Percentiles rank a stretch among this genome's conserved stretches.
Evolutionary conservation across 345 rosid genomes (phyloP).

Genomic region (Lepidium aucheri): DNA sequence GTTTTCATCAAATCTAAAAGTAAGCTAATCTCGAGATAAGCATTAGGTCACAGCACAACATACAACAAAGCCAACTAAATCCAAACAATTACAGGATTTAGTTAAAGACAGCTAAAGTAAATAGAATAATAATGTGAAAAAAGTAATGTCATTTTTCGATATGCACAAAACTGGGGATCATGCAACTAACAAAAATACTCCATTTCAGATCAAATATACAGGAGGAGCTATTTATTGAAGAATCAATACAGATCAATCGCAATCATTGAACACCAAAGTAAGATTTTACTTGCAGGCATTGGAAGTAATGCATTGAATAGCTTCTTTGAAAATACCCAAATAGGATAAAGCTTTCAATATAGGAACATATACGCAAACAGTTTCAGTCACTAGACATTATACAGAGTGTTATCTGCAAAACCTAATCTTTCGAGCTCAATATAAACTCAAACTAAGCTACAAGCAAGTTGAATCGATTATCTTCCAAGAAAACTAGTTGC

Average conservation of each 20-base stretch:
- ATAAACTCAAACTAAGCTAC: not conserved
- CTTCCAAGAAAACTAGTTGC: conserved; percentile 17
- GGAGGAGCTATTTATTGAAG: not conserved
- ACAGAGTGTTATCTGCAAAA: not conserved
- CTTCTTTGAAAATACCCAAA: not conserved
- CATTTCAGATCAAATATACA: not conserved
- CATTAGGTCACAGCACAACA: not conserved
- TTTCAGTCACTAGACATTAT: not conserved
- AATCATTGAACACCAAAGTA: not conserved
- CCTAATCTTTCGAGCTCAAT: not conserved
- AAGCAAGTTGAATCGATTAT: not conserved
- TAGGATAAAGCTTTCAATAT: not conserved
- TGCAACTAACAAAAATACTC: not conserved
- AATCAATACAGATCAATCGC: not conserved
- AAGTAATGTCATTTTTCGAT: not conserved
- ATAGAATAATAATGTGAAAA: not conserved
- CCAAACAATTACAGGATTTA: not conserved
- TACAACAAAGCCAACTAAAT: conserved; percentile 1
- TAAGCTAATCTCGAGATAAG: no score
- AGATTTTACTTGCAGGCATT: not conserved
- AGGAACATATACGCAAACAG: not conserved
- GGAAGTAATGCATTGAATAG: not conserved
- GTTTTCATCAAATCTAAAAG: no score
- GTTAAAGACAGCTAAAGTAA: not conserved
- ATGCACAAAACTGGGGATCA: not conserved